phyloP scores from a whole-genome alignment of 108 stramenopile genomes.

The Fragilaria radians region DNA sequence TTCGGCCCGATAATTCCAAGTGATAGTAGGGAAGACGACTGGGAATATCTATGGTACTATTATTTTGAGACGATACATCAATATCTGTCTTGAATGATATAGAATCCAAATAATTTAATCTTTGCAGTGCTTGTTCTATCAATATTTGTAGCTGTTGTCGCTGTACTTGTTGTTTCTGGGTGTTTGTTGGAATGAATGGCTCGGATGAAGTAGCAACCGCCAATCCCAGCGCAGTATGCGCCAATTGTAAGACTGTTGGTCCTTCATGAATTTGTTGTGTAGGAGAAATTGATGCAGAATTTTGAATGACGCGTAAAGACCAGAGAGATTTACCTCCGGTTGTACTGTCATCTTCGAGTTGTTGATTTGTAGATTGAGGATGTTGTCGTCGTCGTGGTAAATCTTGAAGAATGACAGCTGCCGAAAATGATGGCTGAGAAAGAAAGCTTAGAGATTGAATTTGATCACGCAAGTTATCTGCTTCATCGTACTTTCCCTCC shows the following conservation, averaged over 20 bases:
- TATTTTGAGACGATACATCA: too few species aligned
- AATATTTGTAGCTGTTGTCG: constrained; percentile 8
- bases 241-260: constrained; percentile 43
- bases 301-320: constrained; percentile 18
- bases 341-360: too few species aligned
- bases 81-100: background rate
- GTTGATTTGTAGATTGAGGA: too few species aligned
- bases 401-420: constrained; percentile 43
- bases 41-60: too few species aligned
- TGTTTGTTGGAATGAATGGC: constrained; percentile 12
- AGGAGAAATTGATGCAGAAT: constrained; percentile 1
- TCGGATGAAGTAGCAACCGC: constrained; percentile 19
- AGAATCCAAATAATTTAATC: constrained; percentile 9
- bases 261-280: background rate
- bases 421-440: constrained; percentile 13
- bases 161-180: background rate
- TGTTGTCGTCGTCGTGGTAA: too few species aligned
- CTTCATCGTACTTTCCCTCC: constrained; percentile 39
- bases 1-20: constrained; percentile 52
- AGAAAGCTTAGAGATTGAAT: constrained; percentile 20
- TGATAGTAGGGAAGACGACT: too few species aligned
- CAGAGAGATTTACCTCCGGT: constrained; percentile 51
- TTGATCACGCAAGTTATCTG: constrained; percentile 34
- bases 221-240: constrained; percentile 58
- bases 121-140: constrained; percentile 10